These are phyloP conservation scores for Aspergillus versicolor DNA, from an alignment of 2,329 filamentous ascomycete genomes.

Conservation along the genomic window DNA sequence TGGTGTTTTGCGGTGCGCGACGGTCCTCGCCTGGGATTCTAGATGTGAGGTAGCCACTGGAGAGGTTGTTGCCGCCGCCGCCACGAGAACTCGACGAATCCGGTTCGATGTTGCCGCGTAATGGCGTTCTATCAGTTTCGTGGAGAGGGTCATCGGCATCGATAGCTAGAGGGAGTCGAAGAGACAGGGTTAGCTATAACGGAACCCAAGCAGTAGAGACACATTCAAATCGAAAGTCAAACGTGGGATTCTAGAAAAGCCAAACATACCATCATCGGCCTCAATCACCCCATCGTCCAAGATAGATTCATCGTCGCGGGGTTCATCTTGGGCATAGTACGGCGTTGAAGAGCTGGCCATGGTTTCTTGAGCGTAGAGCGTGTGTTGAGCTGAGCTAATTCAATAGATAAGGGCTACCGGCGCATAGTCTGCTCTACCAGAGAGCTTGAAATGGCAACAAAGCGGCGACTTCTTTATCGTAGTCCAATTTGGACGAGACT, in stretches of 20 bases:
- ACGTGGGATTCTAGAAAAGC: neutral
- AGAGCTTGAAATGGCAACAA: neutral
- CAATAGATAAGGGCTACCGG: neutral
- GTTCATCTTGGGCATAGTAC: conserved; percentile 56
- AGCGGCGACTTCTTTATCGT: neutral
- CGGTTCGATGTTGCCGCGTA: conserved; percentile 79
- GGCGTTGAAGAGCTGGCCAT: conserved; percentile 39
- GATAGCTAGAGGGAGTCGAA: conserved; percentile 57
- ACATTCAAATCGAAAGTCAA: neutral
- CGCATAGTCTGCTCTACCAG: conserved; percentile 16
- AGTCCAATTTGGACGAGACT: neutral
- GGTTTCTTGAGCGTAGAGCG: conserved; percentile 6
- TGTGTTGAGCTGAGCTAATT: neutral
- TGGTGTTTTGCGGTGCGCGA: conserved; percentile 83
- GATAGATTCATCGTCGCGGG: conserved; percentile 60
- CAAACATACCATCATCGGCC: conserved; percentile 67
- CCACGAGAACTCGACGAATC: conserved; percentile 47
- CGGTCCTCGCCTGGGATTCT: conserved; percentile 92
- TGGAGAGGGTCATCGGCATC: conserved; percentile 87
- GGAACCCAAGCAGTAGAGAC: neutral
- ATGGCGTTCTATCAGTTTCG: conserved; percentile 69
- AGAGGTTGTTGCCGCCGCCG: conserved; percentile 53
- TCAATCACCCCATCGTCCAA: conserved; percentile 74
- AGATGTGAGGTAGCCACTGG: conserved; percentile 82
- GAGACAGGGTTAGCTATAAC: neutral